Percentiles rank a stretch among this genome's conserved stretches.
Evolutionary conservation across 2,329 filamentous ascomycete species (phyloP).

Genomic region (Akanthomyces dipterigenus): DNA sequence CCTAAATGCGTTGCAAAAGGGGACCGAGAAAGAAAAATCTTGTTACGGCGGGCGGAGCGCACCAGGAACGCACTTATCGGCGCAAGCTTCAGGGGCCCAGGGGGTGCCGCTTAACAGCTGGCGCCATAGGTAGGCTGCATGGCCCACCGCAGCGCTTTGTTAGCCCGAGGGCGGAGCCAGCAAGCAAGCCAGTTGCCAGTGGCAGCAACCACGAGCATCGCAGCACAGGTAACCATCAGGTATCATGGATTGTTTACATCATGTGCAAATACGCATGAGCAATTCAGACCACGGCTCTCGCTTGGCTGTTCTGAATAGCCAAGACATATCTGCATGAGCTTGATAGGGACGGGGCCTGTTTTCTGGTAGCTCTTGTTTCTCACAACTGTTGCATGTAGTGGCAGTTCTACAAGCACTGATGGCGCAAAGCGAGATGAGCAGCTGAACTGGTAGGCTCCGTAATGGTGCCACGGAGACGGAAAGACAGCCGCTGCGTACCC

Average conservation of each 20-base stretch:
- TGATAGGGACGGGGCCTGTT: too few species aligned
- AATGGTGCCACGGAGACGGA: background rate
- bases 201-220: too few species aligned
- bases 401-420: too few species aligned
- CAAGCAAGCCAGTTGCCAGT: background rate
- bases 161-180: slow-evolving; percentile 1
- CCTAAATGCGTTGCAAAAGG: background rate
- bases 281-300: too few species aligned
- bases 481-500: too few species aligned
- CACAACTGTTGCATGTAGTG: background rate
- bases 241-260: too few species aligned
- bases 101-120: background rate
- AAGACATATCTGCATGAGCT: too few species aligned
- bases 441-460: background rate
- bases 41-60: slow-evolving; percentile 8
- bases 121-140: background rate
- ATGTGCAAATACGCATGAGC: too few species aligned
- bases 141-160: background rate
- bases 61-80: slow-evolving; percentile 10
- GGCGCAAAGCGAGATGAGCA: slow-evolving; percentile 1
- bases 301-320: too few species aligned
- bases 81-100: background rate
- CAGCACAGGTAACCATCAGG: too few species aligned
- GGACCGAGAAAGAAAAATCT: background rate
- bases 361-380: too few species aligned